Conservation (phyloP, 78 protist genomes). For the Planoprotostelium fungivorum region DNA sequence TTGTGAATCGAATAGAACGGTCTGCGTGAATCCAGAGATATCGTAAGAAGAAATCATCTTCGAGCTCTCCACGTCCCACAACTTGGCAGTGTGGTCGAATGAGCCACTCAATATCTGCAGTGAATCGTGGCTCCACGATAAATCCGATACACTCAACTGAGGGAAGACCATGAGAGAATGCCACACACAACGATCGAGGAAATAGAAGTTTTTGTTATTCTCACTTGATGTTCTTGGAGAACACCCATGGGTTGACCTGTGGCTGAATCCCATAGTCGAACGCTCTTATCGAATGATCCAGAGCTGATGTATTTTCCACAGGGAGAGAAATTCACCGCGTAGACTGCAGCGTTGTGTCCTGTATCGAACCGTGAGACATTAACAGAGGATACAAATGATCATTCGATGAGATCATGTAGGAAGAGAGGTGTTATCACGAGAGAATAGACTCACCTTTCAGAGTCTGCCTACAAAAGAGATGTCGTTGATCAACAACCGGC, state of each 20-base stretch:
- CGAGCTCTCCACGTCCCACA: constrained; percentile 54
- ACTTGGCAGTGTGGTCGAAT: constrained; percentile 48
- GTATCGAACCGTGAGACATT: too few species aligned
- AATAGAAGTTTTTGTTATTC: constrained; percentile 37
- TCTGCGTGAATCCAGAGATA: constrained; percentile 28
- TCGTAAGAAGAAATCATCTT: constrained; percentile 1
- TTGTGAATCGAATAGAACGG: neutral
- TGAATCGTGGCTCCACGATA: constrained; percentile 44
- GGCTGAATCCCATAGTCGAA: constrained; percentile 37
- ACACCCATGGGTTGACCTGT: neutral
- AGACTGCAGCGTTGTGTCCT: constrained; percentile 69
- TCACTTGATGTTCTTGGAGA: neutral
- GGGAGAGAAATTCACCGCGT: constrained; percentile 54
- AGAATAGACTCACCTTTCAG: constrained; percentile 8
- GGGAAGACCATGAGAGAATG: too few species aligned
- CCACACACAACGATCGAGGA: too few species aligned
- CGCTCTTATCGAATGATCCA: constrained; percentile 63
- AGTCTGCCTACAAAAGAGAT: constrained; percentile 45
- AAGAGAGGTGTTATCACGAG: neutral
- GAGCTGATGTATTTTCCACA: constrained; percentile 65
- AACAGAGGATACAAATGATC: neutral
- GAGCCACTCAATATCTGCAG: constrained; percentile 40
- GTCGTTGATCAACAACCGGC: constrained; percentile 44
- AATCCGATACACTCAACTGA: constrained; percentile 4
- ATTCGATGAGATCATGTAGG: too few species aligned